Evolutionary conservation across 371 early-diverging fungal genomes (phyloP), one percentile per base, ranked within the genome.

Genomic region (Mortierella sp.): DNA sequence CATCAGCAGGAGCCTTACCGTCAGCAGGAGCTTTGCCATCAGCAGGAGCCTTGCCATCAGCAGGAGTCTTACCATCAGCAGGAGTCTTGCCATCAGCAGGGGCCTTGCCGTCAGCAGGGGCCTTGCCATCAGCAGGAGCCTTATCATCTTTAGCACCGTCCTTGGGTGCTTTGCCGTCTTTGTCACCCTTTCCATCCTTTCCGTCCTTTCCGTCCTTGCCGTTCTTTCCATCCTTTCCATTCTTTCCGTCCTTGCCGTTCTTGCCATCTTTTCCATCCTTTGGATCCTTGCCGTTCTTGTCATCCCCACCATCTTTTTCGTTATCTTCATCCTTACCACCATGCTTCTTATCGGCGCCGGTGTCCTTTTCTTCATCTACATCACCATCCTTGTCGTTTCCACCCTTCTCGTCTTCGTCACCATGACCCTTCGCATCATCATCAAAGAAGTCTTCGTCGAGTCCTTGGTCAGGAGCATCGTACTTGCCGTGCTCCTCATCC

Each of bases 401-500:
- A n/a, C n/a, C n/a, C n/a, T n/a, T n/a, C n/a, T n/a, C n/a, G n/a
- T n/a, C n/a, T n/a, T n/a, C n/a, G n/a, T n/a, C n/a, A n/a, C n/a
- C n/a, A n/a, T n/a, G n/a, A n/a, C n/a, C n/a, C n/a, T n/a, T n/a
- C n/a, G n/a, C n/a, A n/a, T n/a, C n/a, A n/a, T n/a, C n/a, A n/a
- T n/a, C n/a, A n/a, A n/a, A n/a, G n/a, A n/a, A n/a, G n/a, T n/a
- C n/a, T n/a, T n/a, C n/a, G n/a, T n/a, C n/a, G n/a, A n/a, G n/a
- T n/a, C n/a, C n/a, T n/a, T n/a, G n/a, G n/a, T n/a, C n/a, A n/a
- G n/a, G n/a, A n/a, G n/a, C n/a, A n/a, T n/a, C n/a, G n/a, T n/a
- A n/a, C 55, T 55, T 61, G 39, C 44, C 50, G 25, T 72, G 73
- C 47, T 72, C 73, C 21, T 67, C 62, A 17, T 67, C 73, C 49